These are phyloP conservation scores for Xylaria multiplex DNA, from an alignment of 2,329 filamentous ascomycete species.

Conservation along the genomic window DNA sequence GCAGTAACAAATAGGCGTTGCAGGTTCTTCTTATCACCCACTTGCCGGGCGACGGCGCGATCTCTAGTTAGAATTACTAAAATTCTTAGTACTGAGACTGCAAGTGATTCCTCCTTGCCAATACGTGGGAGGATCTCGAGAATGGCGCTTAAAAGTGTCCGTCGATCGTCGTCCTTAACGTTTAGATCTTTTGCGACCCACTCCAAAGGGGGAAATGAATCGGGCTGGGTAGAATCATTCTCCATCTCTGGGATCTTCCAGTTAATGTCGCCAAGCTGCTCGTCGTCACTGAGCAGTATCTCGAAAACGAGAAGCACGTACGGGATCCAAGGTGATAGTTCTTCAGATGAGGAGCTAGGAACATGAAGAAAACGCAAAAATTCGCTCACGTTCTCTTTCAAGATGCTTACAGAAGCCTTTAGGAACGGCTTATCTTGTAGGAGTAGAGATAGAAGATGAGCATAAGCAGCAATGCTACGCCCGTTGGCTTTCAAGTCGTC, in stretches of 20 bases:
- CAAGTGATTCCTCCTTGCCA: conserved; percentile 86
- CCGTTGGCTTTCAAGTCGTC: conserved; percentile 71
- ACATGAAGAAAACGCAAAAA: conserved; percentile 84
- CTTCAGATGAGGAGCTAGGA: conserved; percentile 74
- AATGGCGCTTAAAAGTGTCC: conserved; percentile 78
- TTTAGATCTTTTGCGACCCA: conserved; percentile 69
- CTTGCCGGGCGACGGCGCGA: conserved; percentile 75
- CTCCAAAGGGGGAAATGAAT: conserved; percentile 63
- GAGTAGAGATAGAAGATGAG: conserved; percentile 88
- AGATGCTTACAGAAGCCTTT: conserved; percentile 74
- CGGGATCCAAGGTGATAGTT: conserved; percentile 91
- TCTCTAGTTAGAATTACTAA: conserved; percentile 88
- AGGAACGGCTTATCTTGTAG: conserved; percentile 87
- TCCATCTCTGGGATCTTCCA: conserved; percentile 71
- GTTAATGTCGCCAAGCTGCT: conserved; percentile 77
- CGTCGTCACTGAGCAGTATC: conserved; percentile 87
- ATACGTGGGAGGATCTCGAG: conserved; percentile 85
- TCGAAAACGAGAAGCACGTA: conserved; percentile 91
- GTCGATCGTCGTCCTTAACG: conserved; percentile 72
- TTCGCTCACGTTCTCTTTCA: conserved; percentile 80
- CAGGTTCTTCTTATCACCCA: conserved; percentile 89
- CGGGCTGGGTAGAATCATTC: conserved; percentile 56
- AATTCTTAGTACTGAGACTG: conserved; percentile 83
- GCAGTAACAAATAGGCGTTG: conserved; percentile 94
- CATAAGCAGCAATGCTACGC: conserved; percentile 81